Evolutionary conservation across 2,329 filamentous ascomycete genomes (phyloP).

Genomic region (Nothopassalora personata): DNA sequence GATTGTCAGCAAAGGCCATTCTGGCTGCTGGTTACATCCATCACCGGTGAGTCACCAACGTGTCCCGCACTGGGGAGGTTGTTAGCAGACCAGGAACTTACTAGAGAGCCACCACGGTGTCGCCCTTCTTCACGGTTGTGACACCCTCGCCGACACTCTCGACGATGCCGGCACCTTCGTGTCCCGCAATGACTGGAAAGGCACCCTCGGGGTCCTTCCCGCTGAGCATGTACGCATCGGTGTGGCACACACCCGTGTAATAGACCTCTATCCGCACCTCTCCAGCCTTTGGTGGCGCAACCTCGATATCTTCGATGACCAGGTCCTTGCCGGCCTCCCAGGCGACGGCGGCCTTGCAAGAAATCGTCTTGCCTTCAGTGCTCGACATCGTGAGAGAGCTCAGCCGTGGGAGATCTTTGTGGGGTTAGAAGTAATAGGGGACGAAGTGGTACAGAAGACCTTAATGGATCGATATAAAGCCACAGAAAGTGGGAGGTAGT

Average conservation of each 20-base stretch:
- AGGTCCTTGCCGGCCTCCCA: constrained; percentile 94
- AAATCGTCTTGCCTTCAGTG: constrained; percentile 74
- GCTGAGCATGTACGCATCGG: constrained; percentile 83
- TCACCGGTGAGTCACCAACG: constrained; percentile 5
- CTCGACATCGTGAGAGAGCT: constrained; percentile 38
- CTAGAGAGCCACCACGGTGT: constrained; percentile 87
- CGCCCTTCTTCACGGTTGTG: constrained; percentile 86
- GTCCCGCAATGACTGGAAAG: constrained; percentile 82
- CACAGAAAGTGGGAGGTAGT: not conserved
- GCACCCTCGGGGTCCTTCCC: constrained; percentile 96
- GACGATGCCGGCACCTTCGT: constrained; percentile 87
- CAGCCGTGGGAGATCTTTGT: constrained; percentile 6
- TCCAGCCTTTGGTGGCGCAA: constrained; percentile 78
- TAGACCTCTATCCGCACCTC: constrained; percentile 96
- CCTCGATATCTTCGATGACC: constrained; percentile 85
- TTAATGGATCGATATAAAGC: constrained; percentile 9
- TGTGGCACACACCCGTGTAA: constrained; percentile 99
- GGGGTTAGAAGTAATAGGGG: not conserved
- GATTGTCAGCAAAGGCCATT: constrained; percentile 15
- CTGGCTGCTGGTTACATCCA: not conserved
- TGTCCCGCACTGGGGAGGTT: too few species aligned
- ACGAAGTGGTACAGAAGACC: constrained; percentile 2
- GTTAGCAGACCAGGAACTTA: too few species aligned
- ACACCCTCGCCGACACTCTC: constrained; percentile 94
- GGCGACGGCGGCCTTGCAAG: constrained; percentile 83